Evolutionary conservation across 2,329 filamentous ascomycete genomes (phyloP).

Genomic region (Pseudocercospora macadamiae): DNA sequence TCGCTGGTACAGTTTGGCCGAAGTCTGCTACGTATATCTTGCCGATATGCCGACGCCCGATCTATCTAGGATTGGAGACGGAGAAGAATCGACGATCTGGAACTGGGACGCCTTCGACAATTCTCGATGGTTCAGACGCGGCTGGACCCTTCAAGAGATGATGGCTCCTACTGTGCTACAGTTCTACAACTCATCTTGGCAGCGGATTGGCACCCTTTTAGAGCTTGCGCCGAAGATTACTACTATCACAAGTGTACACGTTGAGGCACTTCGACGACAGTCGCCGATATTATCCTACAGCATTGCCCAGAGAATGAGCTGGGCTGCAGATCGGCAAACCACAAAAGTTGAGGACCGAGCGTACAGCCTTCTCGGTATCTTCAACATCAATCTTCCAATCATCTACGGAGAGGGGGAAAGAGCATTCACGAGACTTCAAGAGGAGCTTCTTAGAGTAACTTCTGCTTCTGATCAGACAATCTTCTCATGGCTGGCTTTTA

Average conservation of each 20-base stretch:
- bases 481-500: neutral
- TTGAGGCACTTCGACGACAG: neutral
- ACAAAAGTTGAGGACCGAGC: neutral
- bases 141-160: no score
- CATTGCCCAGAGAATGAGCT: neutral
- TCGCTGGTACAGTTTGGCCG: constrained; percentile 25
- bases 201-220: neutral
- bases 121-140: neutral
- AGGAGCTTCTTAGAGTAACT: neutral
- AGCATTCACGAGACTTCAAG: neutral
- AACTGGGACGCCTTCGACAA: neutral
- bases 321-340: neutral
- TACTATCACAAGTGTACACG: neutral
- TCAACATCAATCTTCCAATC: neutral
- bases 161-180: neutral
- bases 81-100: neutral
- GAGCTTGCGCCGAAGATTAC: neutral
- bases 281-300: neutral
- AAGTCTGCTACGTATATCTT: constrained; percentile 23
- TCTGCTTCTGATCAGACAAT: neutral
- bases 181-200: neutral
- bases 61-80: neutral
- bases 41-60: neutral
- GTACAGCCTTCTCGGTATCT: neutral
- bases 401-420: neutral